Evolutionary conservation across 2,329 filamentous ascomycete species (phyloP).

Genomic region (Colletotrichum sp.): DNA sequence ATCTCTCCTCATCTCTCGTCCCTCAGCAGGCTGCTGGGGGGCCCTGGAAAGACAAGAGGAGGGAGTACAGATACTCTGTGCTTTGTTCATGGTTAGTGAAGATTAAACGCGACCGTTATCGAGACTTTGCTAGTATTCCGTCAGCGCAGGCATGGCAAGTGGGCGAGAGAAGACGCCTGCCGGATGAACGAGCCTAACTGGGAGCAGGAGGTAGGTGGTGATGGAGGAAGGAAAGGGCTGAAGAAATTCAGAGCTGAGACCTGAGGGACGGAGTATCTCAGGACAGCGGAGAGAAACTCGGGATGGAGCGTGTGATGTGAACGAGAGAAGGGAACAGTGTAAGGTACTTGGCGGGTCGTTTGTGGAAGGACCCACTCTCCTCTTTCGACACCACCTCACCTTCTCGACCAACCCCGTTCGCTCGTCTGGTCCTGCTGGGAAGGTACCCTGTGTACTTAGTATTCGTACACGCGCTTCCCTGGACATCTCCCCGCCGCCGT

Average conservation of each 20-base stretch:
- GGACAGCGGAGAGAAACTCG: background rate
- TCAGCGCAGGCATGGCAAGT: background rate
- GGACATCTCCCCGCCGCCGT: background rate
- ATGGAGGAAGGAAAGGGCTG: background rate
- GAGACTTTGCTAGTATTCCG: background rate
- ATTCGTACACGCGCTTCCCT: background rate
- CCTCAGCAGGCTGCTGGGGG: background rate
- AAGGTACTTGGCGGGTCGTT: background rate
- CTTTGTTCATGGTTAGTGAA: background rate
- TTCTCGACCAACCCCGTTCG: background rate
- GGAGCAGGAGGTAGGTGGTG: background rate
- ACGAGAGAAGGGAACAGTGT: background rate
- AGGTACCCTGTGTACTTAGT: background rate
- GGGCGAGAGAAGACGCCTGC: background rate
- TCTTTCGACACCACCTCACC: conserved; percentile 8
- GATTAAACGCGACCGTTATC: background rate
- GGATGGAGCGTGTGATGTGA: background rate
- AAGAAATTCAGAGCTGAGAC: background rate
- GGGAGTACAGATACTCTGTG: background rate
- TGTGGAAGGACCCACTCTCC: conserved; percentile 7
- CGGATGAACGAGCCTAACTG: background rate
- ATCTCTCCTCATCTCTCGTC: conserved; percentile 3
- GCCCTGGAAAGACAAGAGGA: background rate
- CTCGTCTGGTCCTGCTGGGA: background rate
- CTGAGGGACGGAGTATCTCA: background rate